These are phyloP conservation scores for Rhinocladiella similis DNA, from an alignment of 2,329 filamentous ascomycete species.

Conservation along the genomic window DNA sequence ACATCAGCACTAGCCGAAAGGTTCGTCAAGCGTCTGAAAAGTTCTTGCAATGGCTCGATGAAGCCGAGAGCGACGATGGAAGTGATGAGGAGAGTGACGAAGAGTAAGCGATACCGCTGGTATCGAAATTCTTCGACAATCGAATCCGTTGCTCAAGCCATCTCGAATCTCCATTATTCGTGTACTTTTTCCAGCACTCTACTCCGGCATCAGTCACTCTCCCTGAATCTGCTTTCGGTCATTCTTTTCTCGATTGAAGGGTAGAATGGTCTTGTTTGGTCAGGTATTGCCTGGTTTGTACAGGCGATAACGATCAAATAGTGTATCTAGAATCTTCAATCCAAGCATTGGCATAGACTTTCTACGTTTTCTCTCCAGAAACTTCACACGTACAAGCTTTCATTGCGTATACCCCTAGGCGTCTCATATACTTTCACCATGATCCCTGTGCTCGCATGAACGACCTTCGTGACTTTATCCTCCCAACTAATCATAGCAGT, in stretches of 20 bases:
- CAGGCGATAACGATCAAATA: background rate
- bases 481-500: too few relatives aligned
- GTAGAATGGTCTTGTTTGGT: background rate
- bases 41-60: constrained; percentile 91
- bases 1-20: constrained; percentile 85
- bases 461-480: too few relatives aligned
- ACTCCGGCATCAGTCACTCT: constrained; percentile 13
- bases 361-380: background rate
- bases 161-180: background rate
- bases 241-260: constrained; percentile 13
- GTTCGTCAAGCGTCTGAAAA: constrained; percentile 91
- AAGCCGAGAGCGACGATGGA: constrained; percentile 69
- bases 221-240: constrained; percentile 11
- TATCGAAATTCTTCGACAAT: too few relatives aligned
- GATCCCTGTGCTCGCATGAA: background rate
- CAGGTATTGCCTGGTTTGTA: constrained; percentile 7
- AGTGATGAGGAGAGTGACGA: constrained; percentile 22
- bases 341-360: constrained; percentile 9
- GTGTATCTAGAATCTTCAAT: constrained; percentile 22
- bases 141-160: background rate
- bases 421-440: background rate
- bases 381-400: background rate
- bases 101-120: constrained; percentile 5
- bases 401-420: background rate
- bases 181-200: constrained; percentile 8